These are phyloP conservation scores for Bipolaris victoriae DNA, from an alignment of 2,329 filamentous ascomycete genomes.

Conservation along the genomic window DNA sequence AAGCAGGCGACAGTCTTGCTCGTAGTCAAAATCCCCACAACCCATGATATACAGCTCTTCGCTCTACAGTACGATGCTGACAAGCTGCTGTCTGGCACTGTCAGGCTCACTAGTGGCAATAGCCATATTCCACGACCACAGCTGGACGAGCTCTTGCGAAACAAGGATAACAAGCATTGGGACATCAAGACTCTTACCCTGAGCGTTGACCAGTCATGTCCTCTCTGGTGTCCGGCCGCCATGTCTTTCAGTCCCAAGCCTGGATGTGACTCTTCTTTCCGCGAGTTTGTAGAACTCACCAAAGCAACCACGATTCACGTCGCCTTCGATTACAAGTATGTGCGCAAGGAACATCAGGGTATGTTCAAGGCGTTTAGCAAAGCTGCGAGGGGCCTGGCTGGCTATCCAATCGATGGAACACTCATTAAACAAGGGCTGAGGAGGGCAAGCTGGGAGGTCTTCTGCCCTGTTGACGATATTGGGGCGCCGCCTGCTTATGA, in stretches of 20 bases:
- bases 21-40: conserved; percentile 2
- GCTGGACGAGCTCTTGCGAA: conserved; percentile 10
- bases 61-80: conserved; percentile 19
- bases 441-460: conserved; percentile 19
- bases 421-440: conserved; percentile 14
- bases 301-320: conserved; percentile 16
- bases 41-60: conserved; percentile 7
- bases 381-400: conserved; percentile 5
- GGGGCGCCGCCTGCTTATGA: conserved; percentile 21
- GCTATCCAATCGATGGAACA: conserved; percentile 12
- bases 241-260: conserved; percentile 7
- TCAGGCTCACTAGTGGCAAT: conserved; percentile 12
- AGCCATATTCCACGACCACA: conserved; percentile 1
- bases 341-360: conserved; percentile 12
- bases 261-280: conserved; percentile 13
- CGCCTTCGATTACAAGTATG: conserved; percentile 14
- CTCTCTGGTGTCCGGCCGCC: conserved; percentile 1
- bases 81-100: background rate
- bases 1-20: conserved; percentile 17
- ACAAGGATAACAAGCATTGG: conserved; percentile 13
- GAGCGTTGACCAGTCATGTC: background rate
- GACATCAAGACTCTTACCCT: conserved; percentile 16
- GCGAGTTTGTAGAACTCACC: conserved; percentile 10
- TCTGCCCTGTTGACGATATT: conserved; percentile 9
- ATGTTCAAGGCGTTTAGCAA: conserved; percentile 19